These are phyloP conservation scores for Fraxinus pennsylvanica DNA, from an alignment of 257 asterid genomes.

Conservation along the genomic window DNA sequence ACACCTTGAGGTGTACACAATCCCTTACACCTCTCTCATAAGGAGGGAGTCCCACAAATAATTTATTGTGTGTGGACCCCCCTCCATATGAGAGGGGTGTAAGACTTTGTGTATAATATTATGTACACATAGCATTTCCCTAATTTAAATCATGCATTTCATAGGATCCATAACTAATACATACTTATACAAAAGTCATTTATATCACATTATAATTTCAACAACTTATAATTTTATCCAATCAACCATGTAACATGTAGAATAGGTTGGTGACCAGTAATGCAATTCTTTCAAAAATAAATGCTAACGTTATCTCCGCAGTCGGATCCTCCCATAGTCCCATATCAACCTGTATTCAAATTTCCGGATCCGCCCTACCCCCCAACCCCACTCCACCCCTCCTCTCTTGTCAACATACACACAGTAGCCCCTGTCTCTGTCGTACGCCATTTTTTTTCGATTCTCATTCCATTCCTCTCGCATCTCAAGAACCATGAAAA, in stretches of 20 bases:
- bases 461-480: conserved; percentile 32
- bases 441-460: conserved; percentile 40
- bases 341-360: conserved; percentile 39
- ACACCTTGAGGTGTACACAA: too few species aligned
- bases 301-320: neutral
- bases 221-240: too few species aligned
- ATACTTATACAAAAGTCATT: too few species aligned
- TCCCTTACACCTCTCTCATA: too few species aligned
- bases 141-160: too few species aligned
- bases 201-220: too few species aligned
- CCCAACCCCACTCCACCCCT: conserved; percentile 23
- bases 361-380: conserved; percentile 44
- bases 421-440: conserved; percentile 45
- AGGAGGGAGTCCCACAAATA: too few species aligned
- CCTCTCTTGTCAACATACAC: conserved; percentile 28
- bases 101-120: too few species aligned
- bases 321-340: neutral
- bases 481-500: conserved; percentile 19
- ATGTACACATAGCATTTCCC: too few species aligned
- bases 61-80: too few species aligned
- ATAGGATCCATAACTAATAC: too few species aligned
- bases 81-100: too few species aligned
- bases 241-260: neutral
- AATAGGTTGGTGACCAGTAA: neutral
- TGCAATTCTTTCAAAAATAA: neutral